Base-by-base conservation (phyloP, 2,329 filamentous ascomycete species). In the Arthrobotrys sinensis region DNA sequence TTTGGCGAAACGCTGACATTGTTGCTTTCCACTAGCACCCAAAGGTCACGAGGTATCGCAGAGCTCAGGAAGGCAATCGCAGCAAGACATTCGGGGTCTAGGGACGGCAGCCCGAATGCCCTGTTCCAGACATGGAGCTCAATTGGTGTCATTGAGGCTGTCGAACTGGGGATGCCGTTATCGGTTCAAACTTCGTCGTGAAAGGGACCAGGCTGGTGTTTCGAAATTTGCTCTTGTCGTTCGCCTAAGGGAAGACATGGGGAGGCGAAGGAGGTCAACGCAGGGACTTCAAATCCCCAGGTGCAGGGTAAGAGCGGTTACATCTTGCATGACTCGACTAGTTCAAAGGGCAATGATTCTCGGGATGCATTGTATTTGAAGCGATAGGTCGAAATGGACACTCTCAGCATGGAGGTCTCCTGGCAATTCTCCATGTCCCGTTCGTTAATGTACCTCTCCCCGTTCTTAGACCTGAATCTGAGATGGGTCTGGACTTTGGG, bases 51-150 rank as follows among this genome's bases (percentile, higher is more conserved):
- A 40, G 89, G 88, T 24, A 93, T 86, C 73, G 88, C 88, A 81
- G 89, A 86, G 78, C 89, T 88, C 72, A 97, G 87, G 83, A 94
- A 94, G 66, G 92, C 90, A 80, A 97, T 90, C 50, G 91, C 88
- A 32, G 94, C 94, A 78, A 97, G 89, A 83, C 94, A 98, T 86
- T 97, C 93, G 53, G 95, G 88, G 82, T 98, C 94, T 82, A 98
- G 92, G 50, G 96, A 98, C 12, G 95, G 91, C 52, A 97, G 89
- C 46, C 90, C 91, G 84, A 97, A 97, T 46, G 93, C 94, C 68
- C 93, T 91, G 62, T 94, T 94, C 91, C 94, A 97, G 82, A 97
- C 89, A 85, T 97, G 92, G 77, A 99, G 89, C 85, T 95, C 89
- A 60, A 93, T 85, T 43, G 36, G 52, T 63, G 63, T 45, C 63